A percentile compares a stretch with the other conserved stretches of the same genome.
Conservation (phyloP, 2,329 filamentous ascomycete genomes). For the Fusarium metavorans region DNA sequence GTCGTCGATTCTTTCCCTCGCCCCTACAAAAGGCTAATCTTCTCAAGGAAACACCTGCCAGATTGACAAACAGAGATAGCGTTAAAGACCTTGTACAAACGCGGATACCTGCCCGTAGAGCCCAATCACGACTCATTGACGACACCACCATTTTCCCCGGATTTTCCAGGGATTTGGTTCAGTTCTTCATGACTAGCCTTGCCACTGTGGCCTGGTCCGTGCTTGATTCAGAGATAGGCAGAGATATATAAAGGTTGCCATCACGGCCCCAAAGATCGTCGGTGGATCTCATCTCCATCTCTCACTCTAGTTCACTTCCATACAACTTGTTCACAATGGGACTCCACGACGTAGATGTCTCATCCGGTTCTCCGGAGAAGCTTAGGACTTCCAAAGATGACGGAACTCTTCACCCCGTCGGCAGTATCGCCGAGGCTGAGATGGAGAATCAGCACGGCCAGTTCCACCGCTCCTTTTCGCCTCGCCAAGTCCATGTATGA, state of each 20-base stretch:
- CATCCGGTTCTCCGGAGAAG: slow-evolving; percentile 16
- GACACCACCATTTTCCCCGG: neutral
- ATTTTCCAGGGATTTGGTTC: neutral
- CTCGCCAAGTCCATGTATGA: slow-evolving; percentile 35
- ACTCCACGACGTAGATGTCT: slow-evolving; percentile 17
- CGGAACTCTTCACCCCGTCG: neutral
- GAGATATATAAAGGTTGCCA: slow-evolving; percentile 10
- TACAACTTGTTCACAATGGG: slow-evolving; percentile 13
- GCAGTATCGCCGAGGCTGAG: slow-evolving; percentile 17
- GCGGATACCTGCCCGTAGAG: slow-evolving; percentile 34
- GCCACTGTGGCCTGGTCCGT: neutral
- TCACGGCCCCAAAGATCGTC: neutral
- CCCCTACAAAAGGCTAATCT: neutral
- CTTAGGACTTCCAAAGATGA: slow-evolving; percentile 24
- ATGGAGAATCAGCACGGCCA: slow-evolving; percentile 26
- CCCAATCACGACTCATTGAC: slow-evolving; percentile 7
- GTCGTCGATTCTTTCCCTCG: neutral
- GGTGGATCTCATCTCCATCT: neutral
- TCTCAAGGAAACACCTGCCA: neutral
- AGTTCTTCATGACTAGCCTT: neutral
- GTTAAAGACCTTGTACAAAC: neutral
- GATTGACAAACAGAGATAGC: neutral
- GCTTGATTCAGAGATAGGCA: neutral
- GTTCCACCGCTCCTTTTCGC: slow-evolving; percentile 37
- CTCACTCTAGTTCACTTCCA: neutral